These are phyloP conservation scores for Orbilia blumenaviensis DNA, from an alignment of 2,329 filamentous ascomycete genomes.

Conservation along the genomic window DNA sequence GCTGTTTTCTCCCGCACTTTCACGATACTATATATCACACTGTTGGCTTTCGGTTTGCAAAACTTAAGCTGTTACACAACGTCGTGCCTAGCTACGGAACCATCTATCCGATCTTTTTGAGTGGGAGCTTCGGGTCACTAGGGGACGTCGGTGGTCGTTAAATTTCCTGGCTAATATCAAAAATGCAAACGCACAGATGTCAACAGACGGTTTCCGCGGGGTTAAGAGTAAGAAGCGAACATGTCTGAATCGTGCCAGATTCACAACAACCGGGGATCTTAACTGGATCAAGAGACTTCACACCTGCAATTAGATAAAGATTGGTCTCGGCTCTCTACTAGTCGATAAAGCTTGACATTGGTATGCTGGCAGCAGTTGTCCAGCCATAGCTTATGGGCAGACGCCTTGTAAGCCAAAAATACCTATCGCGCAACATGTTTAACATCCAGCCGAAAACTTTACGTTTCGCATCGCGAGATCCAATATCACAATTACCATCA, in stretches of 20 bases:
- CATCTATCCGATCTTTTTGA: conserved; percentile 20
- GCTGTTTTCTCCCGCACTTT: conserved; percentile 3
- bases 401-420: neutral
- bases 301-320: neutral
- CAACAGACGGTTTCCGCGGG: neutral
- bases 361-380: neutral
- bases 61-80: conserved; percentile 41
- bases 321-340: conserved; percentile 11
- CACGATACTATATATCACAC: conserved; percentile 2
- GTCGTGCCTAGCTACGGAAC: neutral
- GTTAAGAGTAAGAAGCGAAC: neutral
- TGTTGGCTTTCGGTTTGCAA: neutral
- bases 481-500: neutral
- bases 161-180: conserved; percentile 28
- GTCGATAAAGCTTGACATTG: neutral
- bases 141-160: conserved; percentile 39
- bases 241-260: neutral
- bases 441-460: neutral
- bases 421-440: no score
- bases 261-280: conserved; percentile 8
- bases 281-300: neutral
- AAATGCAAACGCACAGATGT: conserved; percentile 51
- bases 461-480: neutral
- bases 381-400: neutral
- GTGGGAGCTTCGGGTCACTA: neutral